A percentile compares a stretch with the other conserved stretches of the same genome.
Evolutionary conservation across 495 filamentous ascomycete species (phyloP).

Genomic region (Talaromyces wortmannii): DNA sequence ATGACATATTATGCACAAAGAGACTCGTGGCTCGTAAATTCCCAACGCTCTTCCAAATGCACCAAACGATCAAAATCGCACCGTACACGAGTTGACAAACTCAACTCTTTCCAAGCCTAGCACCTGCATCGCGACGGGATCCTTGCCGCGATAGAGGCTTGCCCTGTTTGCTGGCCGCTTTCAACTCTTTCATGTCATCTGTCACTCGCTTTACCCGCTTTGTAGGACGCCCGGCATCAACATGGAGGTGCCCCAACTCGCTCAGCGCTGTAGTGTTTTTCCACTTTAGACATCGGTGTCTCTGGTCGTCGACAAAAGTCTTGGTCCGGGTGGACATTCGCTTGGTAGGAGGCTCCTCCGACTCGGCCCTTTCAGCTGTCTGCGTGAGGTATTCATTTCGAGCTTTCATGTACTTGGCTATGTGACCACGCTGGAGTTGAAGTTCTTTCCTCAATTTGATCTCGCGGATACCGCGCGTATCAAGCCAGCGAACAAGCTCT

Average conservation of each 20-base stretch:
- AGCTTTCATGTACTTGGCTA: constrained; percentile 71
- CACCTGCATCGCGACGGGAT: constrained; percentile 39
- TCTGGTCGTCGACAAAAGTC: constrained; percentile 51
- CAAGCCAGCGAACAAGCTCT: constrained; percentile 78
- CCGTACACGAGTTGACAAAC: background rate
- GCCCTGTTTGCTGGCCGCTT: constrained; percentile 39
- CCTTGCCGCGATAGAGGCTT: constrained; percentile 43
- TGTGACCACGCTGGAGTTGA: constrained; percentile 65
- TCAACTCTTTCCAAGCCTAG: background rate
- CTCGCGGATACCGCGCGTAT: constrained; percentile 76
- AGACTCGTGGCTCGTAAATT: background rate
- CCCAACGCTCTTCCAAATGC: background rate
- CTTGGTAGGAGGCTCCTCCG: constrained; percentile 51
- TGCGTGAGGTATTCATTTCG: constrained; percentile 63
- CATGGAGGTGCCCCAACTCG: constrained; percentile 77
- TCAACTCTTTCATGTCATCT: constrained; percentile 34
- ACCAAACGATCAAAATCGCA: background rate
- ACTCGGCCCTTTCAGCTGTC: constrained; percentile 44
- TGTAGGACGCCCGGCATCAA: constrained; percentile 61
- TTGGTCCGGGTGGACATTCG: constrained; percentile 75
- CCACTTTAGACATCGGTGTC: constrained; percentile 76
- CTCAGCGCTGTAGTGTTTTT: constrained; percentile 68
- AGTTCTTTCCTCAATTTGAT: constrained; percentile 81
- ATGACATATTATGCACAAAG: background rate
- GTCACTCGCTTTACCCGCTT: constrained; percentile 50